A percentile compares a stretch with the other conserved stretches of the same genome.
phyloP scores from a whole-genome alignment of 306 rosid species.

The Psophocarpus tetragonolobus region DNA sequence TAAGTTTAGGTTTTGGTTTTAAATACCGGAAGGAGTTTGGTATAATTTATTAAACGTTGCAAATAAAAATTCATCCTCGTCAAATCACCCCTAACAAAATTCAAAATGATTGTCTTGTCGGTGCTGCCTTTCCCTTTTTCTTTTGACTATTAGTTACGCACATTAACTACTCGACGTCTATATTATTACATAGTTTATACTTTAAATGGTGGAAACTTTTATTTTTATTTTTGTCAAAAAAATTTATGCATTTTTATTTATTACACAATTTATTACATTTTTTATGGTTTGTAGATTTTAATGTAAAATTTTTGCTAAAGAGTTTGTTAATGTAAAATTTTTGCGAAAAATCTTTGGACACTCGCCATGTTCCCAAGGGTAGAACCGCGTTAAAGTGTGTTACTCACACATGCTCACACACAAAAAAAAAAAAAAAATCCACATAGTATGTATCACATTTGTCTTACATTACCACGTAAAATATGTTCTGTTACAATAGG shows the following conservation, averaged over 20 bases:
- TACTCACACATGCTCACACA: neutral
- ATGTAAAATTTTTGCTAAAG: too few relatives aligned
- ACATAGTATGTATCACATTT: too few relatives aligned
- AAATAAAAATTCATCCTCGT: neutral
- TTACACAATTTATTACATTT: too few relatives aligned
- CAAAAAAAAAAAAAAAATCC: too few relatives aligned
- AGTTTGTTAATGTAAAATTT: too few relatives aligned
- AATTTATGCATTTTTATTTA: too few relatives aligned
- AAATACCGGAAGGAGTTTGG: too few relatives aligned
- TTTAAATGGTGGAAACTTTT: neutral
- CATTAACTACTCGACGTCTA: neutral
- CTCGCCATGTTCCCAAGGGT: neutral
- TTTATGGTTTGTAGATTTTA: too few relatives aligned
- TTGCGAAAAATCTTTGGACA: neutral
- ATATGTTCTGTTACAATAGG: neutral
- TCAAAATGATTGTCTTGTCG: conserved; percentile 36
- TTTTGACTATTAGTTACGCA: conserved; percentile 1
- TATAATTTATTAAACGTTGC: neutral
- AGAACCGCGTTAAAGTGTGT: neutral
- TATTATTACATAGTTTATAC: neutral
- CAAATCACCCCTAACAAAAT: neutral
- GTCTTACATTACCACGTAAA: neutral
- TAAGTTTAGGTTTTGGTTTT: too few relatives aligned
- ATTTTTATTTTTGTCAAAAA: too few relatives aligned
- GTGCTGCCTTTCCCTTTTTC: conserved; percentile 26